phyloP scores from a whole-genome alignment of 164 flowering plant genomes.

The Berberis thunbergii region DNA sequence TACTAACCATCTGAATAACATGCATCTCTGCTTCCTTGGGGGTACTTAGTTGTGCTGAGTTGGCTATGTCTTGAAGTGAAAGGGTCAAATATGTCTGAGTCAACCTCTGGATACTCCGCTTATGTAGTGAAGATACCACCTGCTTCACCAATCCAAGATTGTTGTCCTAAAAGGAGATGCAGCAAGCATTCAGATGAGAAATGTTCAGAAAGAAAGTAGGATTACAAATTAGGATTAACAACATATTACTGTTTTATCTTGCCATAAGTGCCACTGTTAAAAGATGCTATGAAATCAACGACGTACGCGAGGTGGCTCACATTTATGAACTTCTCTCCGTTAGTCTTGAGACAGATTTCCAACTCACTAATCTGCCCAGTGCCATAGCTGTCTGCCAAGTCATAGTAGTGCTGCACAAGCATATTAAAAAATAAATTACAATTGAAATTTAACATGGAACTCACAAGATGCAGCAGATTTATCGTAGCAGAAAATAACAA shows the following conservation, averaged over 20 bases:
- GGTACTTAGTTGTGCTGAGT: conserved; percentile 56
- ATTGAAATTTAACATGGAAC: background rate
- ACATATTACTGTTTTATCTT: too few species aligned
- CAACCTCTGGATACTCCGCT: conserved; percentile 85
- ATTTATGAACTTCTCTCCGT: conserved; percentile 57
- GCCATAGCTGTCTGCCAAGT: conserved; percentile 53
- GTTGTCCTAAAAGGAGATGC: conserved; percentile 42
- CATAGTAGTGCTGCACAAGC: conserved; percentile 58
- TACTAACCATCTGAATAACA: conserved; percentile 94
- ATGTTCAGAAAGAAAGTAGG: background rate
- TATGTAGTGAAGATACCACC: conserved; percentile 80
- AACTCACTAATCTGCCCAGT: conserved; percentile 63
- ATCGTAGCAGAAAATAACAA: background rate
- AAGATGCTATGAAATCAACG: too few species aligned
- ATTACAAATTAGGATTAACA: background rate
- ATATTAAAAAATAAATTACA: background rate
- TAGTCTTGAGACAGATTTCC: conserved; percentile 41
- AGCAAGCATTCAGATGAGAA: background rate
- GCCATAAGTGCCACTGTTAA: too few species aligned
- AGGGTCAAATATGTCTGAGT: conserved; percentile 95
- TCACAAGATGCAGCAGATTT: background rate
- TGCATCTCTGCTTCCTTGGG: conserved; percentile 98
- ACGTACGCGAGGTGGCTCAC: conserved; percentile 33
- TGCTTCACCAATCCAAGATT: conserved; percentile 90
- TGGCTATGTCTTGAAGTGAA: conserved; percentile 92